Evolutionary conservation across 1,139 yeast genomes (phyloP).

Genomic region (Citeromyces hawaiiensis): DNA sequence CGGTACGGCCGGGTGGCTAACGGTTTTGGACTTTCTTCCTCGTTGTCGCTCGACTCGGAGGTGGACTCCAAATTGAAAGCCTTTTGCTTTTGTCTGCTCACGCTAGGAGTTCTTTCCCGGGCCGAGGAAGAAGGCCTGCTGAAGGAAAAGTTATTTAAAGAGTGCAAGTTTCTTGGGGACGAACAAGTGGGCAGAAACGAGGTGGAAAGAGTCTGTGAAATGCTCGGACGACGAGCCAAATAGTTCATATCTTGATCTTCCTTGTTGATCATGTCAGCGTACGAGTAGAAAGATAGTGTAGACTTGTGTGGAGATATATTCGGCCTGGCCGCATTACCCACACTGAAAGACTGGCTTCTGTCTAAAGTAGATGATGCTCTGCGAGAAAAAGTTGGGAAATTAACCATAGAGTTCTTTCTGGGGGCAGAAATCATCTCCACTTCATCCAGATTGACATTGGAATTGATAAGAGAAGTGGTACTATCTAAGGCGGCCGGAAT

Average conservation of each 20-base stretch:
- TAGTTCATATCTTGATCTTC: constrained; percentile 28
- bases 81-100: constrained; percentile 1
- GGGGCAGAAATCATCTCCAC: constrained; percentile 56
- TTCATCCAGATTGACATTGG: constrained; percentile 44
- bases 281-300: constrained; percentile 59
- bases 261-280: constrained; percentile 63
- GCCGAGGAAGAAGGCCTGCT: constrained; percentile 5
- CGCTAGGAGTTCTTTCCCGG: constrained; percentile 1
- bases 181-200: not conserved
- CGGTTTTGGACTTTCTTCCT: constrained; percentile 2
- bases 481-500: constrained; percentile 80
- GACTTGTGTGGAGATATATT: constrained; percentile 23
- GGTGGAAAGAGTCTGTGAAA: constrained; percentile 18
- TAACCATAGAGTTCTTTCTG: constrained; percentile 50
- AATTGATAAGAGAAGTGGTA: constrained; percentile 45
- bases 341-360: constrained; percentile 2
- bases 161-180: not conserved
- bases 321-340: constrained; percentile 1
- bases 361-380: constrained; percentile 3
- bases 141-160: constrained; percentile 2
- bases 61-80: constrained; percentile 2
- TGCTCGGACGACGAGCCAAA: constrained; percentile 38
- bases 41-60: constrained; percentile 3
- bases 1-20: not conserved
- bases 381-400: constrained; percentile 24